Evolutionary conservation across 345 rosid genomes (phyloP).

Genomic region (Populus tremula): DNA sequence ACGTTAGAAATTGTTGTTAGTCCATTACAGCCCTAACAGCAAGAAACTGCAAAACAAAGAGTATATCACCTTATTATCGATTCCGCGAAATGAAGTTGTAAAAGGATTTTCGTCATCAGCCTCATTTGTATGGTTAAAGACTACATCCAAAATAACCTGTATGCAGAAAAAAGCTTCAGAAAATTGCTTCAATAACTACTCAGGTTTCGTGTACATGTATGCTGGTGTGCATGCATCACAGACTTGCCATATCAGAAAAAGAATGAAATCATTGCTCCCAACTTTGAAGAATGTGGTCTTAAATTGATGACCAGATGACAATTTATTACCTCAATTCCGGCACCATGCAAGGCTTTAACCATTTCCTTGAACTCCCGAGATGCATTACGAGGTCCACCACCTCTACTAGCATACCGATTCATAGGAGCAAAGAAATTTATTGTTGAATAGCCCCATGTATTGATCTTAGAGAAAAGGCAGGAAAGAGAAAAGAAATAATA

Average conservation of each 20-base stretch:
- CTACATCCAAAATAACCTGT: conserved; percentile 95
- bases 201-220: neutral
- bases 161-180: conserved; percentile 17
- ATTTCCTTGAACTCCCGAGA: conserved; percentile 82
- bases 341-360: conserved; percentile 89
- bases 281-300: neutral
- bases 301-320: conserved; percentile 1
- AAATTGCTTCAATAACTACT: conserved; percentile 1
- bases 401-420: conserved; percentile 88
- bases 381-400: conserved; percentile 80
- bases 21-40: neutral
- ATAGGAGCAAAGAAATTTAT: conserved; percentile 95
- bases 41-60: neutral
- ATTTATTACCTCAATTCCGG: conserved; percentile 78
- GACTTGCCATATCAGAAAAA: conserved; percentile 14
- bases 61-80: conserved; percentile 73
- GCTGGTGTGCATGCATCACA: neutral
- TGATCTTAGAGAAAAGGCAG: conserved; percentile 45
- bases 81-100: conserved; percentile 91
- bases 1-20: too few species aligned
- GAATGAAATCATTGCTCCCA: neutral
- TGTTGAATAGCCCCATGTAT: conserved; percentile 98
- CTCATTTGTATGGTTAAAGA: conserved; percentile 93
- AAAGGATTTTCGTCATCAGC: conserved; percentile 78
- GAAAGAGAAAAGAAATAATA: neutral